Evolutionary conservation across 345 rosid genomes (phyloP), one percentile per base, ranked within the genome.

Genomic region (thale cress (Arabidopsis thaliana)): DNA sequence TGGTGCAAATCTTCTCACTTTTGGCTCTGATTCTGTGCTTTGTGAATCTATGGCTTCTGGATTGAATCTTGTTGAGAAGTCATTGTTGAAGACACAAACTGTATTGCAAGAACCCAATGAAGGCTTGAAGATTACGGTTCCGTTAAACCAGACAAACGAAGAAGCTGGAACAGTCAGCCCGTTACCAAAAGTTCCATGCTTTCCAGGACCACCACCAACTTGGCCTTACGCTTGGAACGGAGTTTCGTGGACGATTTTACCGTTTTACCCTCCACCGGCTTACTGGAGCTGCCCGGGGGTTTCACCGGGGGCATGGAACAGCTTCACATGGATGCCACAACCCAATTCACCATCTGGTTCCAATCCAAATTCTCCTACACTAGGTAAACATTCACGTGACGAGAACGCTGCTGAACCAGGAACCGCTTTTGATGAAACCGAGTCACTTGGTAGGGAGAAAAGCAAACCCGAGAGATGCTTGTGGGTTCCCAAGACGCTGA

Each of bases 361-460:
- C 0, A 78, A 82, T 71, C 96, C 96, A 1, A 88, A 87, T 64
- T 89, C 91, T 33, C 95, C 95, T 20, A 93, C 93, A 45, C 68
- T 93, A 49, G 98, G 97, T 51, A 93, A 93, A 65, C 98, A 93
- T 85, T 91, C 90, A 22, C 85, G 97, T 37, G 97, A 93, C 16
- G 94, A 88, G 66, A 84, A 30, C 76, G 8, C 33, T 23, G 68
- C 34, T 42, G 84, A 83, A 62, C 66, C 80, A 38, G 81, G 70
- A 61, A 67, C 73, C 40, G 63, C 74, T 76, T 41, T 67, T 2
- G 78, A 65, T 8, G 88, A 83, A 41, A 83, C 75, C 16, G 84
- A 80, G 72, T 65, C 75, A 8, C 74, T 59, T 14, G 63, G 44
- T 5, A 87, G 80, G 44, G 88, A 85, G 63, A 72, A 59, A 44